Percentiles rank a stretch among this genome's conserved stretches.
Conservation (phyloP, 2,329 filamentous ascomycete species). For the Hymenoscyphus fructigenus region DNA sequence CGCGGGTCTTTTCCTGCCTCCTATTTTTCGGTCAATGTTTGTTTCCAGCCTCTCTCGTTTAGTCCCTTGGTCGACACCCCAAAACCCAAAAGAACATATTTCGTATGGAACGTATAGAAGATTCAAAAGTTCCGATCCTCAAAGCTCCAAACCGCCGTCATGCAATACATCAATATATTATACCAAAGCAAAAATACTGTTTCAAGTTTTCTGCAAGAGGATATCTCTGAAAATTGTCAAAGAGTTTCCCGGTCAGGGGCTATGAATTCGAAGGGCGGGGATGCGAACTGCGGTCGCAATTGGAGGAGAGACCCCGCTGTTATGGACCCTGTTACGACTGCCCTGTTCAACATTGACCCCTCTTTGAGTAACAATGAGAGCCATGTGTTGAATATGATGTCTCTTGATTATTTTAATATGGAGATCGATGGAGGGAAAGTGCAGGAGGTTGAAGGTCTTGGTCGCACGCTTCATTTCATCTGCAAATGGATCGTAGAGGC, state of each 20-base stretch:
- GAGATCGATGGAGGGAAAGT: neutral
- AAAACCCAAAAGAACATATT: neutral
- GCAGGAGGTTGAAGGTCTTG: no score
- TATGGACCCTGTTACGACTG: neutral
- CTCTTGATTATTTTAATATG: neutral
- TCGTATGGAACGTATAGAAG: neutral
- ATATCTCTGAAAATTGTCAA: constrained; percentile 4
- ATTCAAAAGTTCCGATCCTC: neutral
- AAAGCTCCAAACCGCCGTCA: no score
- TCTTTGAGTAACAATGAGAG: neutral
- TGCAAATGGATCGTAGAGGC: no score
- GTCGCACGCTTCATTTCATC: no score
- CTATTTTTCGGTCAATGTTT: neutral
- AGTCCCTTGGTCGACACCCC: neutral
- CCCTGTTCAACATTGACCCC: neutral
- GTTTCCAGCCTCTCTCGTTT: neutral
- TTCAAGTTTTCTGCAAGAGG: constrained; percentile 4
- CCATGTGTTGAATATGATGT: neutral
- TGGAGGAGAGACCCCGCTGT: neutral
- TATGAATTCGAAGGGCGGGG: neutral
- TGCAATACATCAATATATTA: neutral
- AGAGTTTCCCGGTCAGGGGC: neutral
- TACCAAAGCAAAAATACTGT: neutral
- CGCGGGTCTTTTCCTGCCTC: neutral
- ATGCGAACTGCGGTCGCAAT: neutral